Evolutionary conservation across 2,329 filamentous ascomycete genomes (phyloP).

Genomic region (Corniculantispora saksenae): DNA sequence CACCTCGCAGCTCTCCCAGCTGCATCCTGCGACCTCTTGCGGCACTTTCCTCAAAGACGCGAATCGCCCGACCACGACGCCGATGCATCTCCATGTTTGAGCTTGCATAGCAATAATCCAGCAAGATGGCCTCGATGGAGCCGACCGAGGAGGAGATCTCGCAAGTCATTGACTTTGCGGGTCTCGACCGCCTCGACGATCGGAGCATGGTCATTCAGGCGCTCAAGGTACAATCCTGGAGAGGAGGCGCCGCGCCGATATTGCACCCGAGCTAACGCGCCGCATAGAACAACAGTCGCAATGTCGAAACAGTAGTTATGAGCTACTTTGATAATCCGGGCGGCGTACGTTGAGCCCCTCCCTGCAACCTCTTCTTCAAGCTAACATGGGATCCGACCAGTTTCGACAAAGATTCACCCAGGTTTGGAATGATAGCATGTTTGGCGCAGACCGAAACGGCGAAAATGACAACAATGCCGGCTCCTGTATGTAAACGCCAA

Average conservation of each 20-base stretch:
- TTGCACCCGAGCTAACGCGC: background rate
- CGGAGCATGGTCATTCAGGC: conserved; percentile 42
- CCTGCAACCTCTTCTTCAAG: conserved; percentile 6
- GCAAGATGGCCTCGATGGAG: conserved; percentile 36
- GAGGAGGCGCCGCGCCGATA: too few relatives aligned
- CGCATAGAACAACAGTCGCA: conserved; percentile 43
- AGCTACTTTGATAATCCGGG: conserved; percentile 54
- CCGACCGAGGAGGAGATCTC: conserved; percentile 39
- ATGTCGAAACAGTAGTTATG: conserved; percentile 49
- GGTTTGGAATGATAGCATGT: conserved; percentile 58
- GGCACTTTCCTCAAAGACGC: background rate
- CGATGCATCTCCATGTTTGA: background rate
- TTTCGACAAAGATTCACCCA: conserved; percentile 48
- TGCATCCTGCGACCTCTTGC: background rate
- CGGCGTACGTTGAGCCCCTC: conserved; percentile 28
- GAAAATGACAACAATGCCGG: conserved; percentile 40
- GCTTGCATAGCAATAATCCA: background rate
- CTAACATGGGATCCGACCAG: conserved; percentile 29
- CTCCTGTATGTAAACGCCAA: conserved; percentile 41
- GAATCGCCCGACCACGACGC: background rate
- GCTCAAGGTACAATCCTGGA: conserved; percentile 38
- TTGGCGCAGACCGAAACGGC: conserved; percentile 55
- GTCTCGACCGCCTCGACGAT: conserved; percentile 38
- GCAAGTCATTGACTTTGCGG: conserved; percentile 45
- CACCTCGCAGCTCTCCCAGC: background rate